phyloP scores from a whole-genome alignment of 768 basidiomycete genomes.

The Amylocystis lapponica region DNA sequence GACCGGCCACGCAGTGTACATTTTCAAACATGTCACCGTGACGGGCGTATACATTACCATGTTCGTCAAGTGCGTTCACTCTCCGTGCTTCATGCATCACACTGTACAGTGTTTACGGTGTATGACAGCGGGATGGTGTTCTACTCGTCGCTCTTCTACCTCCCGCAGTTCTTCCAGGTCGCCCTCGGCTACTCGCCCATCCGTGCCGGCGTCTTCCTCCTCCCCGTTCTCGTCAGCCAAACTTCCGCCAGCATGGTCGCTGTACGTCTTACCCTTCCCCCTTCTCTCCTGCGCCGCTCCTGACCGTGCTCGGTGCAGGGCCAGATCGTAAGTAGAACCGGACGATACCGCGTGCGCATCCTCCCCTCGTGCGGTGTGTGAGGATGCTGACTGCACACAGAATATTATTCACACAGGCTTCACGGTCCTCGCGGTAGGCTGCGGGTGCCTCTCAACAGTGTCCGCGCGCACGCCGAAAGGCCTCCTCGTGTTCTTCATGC shows the following conservation, averaged over 20 bases:
- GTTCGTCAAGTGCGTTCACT: conserved; percentile 50
- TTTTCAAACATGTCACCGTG: conserved; percentile 64
- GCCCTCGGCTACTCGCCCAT: conserved; percentile 63
- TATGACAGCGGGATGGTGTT: conserved; percentile 48
- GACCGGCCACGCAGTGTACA: conserved; percentile 47
- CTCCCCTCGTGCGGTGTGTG: not conserved
- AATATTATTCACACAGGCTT: conserved; percentile 61
- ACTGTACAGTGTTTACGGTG: not conserved
- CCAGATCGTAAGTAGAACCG: conserved; percentile 56
- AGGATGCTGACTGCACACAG: conserved; percentile 22
- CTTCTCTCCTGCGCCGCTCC: not conserved
- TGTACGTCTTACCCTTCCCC: conserved; percentile 26
- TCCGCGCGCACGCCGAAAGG: conserved; percentile 41
- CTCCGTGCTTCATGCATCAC: not conserved
- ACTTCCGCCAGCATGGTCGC: conserved; percentile 49
- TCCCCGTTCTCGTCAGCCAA: conserved; percentile 65
- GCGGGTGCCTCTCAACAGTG: conserved; percentile 65
- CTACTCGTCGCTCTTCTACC: conserved; percentile 61
- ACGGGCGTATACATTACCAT: conserved; percentile 63
- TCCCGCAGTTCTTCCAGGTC: conserved; percentile 75
- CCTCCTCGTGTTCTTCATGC: conserved; percentile 41
- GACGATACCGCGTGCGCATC: conserved; percentile 47
- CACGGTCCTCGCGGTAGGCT: conserved; percentile 60
- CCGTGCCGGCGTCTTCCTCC: conserved; percentile 56
- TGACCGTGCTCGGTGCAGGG: conserved; percentile 33